These are phyloP conservation scores for Collybiopsis confluens DNA, from an alignment of 768 basidiomycete genomes.

Conservation along the genomic window DNA sequence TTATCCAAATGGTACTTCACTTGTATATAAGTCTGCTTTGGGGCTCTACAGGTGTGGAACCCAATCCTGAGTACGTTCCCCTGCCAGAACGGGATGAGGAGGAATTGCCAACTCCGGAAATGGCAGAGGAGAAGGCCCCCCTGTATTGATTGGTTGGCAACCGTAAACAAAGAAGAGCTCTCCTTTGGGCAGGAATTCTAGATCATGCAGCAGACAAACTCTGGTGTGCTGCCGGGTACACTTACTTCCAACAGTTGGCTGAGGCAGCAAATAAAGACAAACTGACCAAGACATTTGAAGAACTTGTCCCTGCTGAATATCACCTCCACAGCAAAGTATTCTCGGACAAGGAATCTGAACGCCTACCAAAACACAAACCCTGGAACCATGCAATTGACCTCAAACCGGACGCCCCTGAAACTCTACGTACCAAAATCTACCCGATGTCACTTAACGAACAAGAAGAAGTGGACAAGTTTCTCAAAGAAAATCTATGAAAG, in stretches of 20 bases:
- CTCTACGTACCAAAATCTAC: conserved; percentile 23
- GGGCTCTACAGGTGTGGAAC: too few relatives aligned
- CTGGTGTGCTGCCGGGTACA: not conserved
- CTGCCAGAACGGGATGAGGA: too few relatives aligned
- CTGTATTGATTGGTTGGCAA: too few relatives aligned
- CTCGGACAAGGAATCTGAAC: conserved; percentile 17
- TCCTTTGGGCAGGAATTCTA: conserved; percentile 5
- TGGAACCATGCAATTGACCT: conserved; percentile 27
- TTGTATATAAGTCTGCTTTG: too few relatives aligned
- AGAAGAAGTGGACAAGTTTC: conserved; percentile 8
- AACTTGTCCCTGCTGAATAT: not conserved
- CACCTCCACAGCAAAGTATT: conserved; percentile 19
- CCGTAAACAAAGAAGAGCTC: too few relatives aligned
- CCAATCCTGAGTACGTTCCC: too few relatives aligned
- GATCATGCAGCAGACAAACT: not conserved
- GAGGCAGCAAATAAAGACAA: not conserved
- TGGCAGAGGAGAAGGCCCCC: too few relatives aligned
- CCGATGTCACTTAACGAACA: conserved; percentile 23
- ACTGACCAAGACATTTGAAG: not conserved
- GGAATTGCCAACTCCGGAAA: too few relatives aligned
- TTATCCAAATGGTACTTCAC: too few relatives aligned
- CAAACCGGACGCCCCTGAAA: conserved; percentile 18
- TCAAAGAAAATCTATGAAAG: not conserved
- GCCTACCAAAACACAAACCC: conserved; percentile 19
- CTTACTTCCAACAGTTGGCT: not conserved